These are phyloP conservation scores for Boletus bicolor DNA, from an alignment of 768 basidiomycete species.

Conservation along the genomic window DNA sequence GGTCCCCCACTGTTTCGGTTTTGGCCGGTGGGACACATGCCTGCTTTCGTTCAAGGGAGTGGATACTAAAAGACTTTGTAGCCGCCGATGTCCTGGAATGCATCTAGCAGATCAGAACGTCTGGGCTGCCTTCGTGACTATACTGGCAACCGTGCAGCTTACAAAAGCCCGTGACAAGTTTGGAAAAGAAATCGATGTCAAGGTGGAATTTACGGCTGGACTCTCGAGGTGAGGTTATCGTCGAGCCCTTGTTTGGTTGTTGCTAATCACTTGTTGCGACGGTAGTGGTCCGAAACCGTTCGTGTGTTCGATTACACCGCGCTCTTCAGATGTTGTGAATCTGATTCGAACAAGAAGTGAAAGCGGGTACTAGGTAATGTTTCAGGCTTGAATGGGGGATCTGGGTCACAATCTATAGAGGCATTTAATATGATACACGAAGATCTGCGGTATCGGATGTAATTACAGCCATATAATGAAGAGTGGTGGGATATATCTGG, in stretches of 20 bases:
- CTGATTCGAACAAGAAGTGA: conserved; percentile 16
- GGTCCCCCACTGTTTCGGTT: conserved; percentile 14
- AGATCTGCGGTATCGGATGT: conserved; percentile 5
- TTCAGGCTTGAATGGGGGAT: background rate
- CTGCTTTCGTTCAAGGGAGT: background rate
- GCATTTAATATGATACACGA: background rate
- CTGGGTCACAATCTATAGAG: background rate
- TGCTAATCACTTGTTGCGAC: background rate
- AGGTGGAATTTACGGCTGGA: conserved; percentile 24
- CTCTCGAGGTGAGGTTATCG: conserved; percentile 12
- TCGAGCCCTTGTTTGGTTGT: background rate
- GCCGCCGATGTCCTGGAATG: conserved; percentile 34
- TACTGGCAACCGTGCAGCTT: conserved; percentile 30
- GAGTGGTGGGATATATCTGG: conserved; percentile 3
- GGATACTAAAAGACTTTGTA: conserved; percentile 3
- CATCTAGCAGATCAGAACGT: conserved; percentile 32
- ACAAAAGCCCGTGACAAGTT: conserved; percentile 24
- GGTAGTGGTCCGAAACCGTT: conserved; percentile 26
- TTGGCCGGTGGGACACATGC: conserved; percentile 23
- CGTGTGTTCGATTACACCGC: conserved; percentile 18
- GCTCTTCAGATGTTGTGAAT: conserved; percentile 10
- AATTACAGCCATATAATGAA: conserved; percentile 1
- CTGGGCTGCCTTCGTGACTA: conserved; percentile 32
- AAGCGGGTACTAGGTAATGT: background rate
- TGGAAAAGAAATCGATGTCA: conserved; percentile 31